These are phyloP conservation scores for Candida chilensis DNA, from an alignment of 805 yeast genomes.

Conservation along the genomic window DNA sequence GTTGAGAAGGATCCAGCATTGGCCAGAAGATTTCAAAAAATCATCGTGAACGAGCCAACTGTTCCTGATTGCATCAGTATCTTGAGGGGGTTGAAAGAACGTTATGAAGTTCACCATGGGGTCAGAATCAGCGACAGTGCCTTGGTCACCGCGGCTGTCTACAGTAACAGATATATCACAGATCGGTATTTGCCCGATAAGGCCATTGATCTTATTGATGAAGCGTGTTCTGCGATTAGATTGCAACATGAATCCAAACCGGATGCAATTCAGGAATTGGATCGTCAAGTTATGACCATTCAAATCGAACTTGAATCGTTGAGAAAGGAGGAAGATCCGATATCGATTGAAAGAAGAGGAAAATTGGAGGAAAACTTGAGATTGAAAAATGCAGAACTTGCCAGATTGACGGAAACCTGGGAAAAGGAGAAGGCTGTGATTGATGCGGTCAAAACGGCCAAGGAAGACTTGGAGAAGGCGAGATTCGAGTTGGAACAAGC, in stretches of 20 bases:
- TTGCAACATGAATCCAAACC: conserved; percentile 97
- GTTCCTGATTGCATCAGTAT: conserved; percentile 89
- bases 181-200: conserved; percentile 92
- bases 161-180: conserved; percentile 83
- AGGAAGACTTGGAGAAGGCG: conserved; percentile 78
- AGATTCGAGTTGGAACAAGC: conserved; percentile 73
- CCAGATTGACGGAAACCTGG: conserved; percentile 77
- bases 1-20: conserved; percentile 95
- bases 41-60: conserved; percentile 76
- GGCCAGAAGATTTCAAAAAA: conserved; percentile 90
- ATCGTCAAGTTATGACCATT: conserved; percentile 84
- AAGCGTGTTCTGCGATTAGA: conserved; percentile 91
- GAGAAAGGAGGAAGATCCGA: conserved; percentile 83
- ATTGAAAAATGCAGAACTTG: conserved; percentile 53
- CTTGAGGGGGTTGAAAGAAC: conserved; percentile 85
- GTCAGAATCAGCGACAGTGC: conserved; percentile 91
- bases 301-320: conserved; percentile 92
- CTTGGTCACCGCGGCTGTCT: conserved; percentile 84
- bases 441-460: conserved; percentile 70
- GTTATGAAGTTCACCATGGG: conserved; percentile 96
- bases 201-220: conserved; percentile 94
- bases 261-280: conserved; percentile 83
- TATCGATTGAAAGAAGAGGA: conserved; percentile 72
- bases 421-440: conserved; percentile 71
- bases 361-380: conserved; percentile 62